Conservation (phyloP, 352 stramenopile genomes). For the Phytopythium sindhum region DNA sequence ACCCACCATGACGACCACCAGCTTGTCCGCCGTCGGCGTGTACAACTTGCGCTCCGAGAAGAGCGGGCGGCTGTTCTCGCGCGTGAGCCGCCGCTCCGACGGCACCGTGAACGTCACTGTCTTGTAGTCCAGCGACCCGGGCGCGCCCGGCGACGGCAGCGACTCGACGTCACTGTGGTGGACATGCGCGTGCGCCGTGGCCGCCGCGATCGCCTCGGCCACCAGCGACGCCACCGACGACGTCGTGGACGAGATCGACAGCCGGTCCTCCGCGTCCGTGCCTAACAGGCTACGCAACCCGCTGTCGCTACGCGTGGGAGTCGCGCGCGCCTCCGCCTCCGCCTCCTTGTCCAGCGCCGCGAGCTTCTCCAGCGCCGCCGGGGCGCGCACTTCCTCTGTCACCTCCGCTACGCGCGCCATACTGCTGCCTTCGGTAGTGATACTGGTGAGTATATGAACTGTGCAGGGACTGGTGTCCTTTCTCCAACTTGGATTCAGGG, state of each 20-base stretch:
- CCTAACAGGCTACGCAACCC: neutral
- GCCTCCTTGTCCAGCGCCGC: neutral
- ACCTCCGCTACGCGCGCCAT: constrained; percentile 1
- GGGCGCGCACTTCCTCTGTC: neutral
- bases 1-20: constrained; percentile 95
- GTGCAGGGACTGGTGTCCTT: neutral
- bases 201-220: constrained; percentile 7
- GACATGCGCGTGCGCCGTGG: constrained; percentile 1
- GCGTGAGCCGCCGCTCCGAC: constrained; percentile 18
- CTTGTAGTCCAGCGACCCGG: constrained; percentile 39
- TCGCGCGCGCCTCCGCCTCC: neutral
- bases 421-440: neutral
- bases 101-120: constrained; percentile 36
- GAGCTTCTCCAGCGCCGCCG: neutral
- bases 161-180: neutral
- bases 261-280: constrained; percentile 4
- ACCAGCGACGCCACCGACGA: constrained; percentile 8
- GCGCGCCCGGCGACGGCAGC: constrained; percentile 24
- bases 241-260: constrained; percentile 8
- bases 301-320: neutral
- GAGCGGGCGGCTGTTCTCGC: constrained; percentile 29
- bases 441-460: neutral
- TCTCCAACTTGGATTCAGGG: neutral
- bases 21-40: constrained; percentile 88
- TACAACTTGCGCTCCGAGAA: constrained; percentile 76